phyloP scores from a whole-genome alignment of 495 filamentous ascomycete genomes.

The Trichoderma virens region DNA sequence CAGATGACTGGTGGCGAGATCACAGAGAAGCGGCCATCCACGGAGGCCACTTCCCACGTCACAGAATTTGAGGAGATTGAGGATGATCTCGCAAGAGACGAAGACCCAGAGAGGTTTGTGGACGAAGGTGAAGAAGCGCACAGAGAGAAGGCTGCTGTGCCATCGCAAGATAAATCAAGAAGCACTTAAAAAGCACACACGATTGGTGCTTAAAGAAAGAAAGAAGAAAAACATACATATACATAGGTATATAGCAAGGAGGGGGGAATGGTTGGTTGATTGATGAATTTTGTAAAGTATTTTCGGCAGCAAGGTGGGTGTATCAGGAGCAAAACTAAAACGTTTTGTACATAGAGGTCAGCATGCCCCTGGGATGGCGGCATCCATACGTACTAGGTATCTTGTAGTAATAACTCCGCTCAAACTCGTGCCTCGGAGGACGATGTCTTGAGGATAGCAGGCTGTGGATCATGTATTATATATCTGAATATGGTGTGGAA shows the following conservation, averaged over 20 bases:
- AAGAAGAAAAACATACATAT: background rate
- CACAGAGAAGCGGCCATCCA: constrained; percentile 18
- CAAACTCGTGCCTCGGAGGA: background rate
- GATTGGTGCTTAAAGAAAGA: background rate
- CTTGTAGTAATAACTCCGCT: constrained; percentile 5
- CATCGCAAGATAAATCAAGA: background rate
- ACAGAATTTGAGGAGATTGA: constrained; percentile 38
- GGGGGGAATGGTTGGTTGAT: background rate
- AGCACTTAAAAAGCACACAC: background rate
- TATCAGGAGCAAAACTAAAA: background rate
- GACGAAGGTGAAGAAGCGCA: constrained; percentile 9
- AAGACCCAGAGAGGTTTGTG: constrained; percentile 20
- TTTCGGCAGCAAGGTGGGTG: background rate
- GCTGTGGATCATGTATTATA: background rate
- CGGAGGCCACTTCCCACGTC: constrained; percentile 23
- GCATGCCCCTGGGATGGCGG: background rate
- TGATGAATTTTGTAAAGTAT: background rate
- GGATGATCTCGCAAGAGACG: constrained; percentile 32
- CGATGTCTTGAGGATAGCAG: background rate
- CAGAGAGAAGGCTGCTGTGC: background rate
- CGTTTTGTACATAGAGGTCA: background rate
- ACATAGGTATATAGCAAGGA: too few species aligned
- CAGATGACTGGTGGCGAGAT: constrained; percentile 83
- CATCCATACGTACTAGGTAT: background rate
- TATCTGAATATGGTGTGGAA: too few species aligned